These are phyloP conservation scores for Eucalyptus regnans DNA, from an alignment of 345 rosid species.

Conservation along the genomic window DNA sequence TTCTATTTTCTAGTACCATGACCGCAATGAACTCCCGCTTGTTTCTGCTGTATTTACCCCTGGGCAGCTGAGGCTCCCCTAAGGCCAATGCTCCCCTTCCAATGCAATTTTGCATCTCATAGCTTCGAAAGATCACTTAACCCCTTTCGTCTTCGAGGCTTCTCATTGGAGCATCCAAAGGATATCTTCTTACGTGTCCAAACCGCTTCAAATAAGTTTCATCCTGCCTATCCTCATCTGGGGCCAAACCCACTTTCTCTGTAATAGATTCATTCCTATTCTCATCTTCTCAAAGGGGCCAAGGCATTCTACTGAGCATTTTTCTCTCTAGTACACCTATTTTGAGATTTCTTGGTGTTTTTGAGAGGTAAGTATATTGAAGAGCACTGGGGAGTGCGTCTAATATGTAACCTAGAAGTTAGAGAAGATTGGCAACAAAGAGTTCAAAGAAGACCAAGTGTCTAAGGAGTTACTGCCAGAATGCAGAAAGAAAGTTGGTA, in stretches of 20 bases:
- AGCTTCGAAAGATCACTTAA: not conserved
- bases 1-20: not conserved
- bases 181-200: not conserved
- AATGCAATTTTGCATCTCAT: not conserved
- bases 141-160: not conserved
- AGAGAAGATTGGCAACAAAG: not conserved
- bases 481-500: not conserved
- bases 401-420: not conserved
- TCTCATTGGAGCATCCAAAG: not conserved
- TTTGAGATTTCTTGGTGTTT: not conserved
- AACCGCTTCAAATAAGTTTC: not conserved
- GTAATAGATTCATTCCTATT: not conserved
- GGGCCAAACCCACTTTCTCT: not conserved
- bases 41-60: not conserved
- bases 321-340: not conserved
- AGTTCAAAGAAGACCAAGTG: not conserved
- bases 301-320: not conserved
- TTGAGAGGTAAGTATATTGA: not conserved
- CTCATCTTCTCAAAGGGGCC: not conserved
- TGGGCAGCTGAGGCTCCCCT: not conserved
- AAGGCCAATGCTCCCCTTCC: not conserved
- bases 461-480: not conserved
- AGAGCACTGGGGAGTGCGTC: not conserved
- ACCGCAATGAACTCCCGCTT: not conserved
- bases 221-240: not conserved